Conservation (phyloP, 345 rosid genomes). For the Excoecaria cochinchinensis region DNA sequence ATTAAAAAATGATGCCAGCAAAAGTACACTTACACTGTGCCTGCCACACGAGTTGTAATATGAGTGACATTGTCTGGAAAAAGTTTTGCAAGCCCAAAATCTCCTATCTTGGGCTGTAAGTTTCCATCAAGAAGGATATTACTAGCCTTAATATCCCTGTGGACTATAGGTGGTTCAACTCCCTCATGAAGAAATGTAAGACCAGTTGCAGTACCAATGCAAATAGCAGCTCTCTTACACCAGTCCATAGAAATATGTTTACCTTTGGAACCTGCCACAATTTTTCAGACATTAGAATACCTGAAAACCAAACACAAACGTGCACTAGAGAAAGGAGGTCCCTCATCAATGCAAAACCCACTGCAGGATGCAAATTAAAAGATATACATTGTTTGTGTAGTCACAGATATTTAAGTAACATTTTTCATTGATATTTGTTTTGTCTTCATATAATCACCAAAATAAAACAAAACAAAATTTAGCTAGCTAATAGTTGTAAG, state of each 20-base stretch:
- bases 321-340: not conserved
- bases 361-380: not conserved
- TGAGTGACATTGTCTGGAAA: conserved; percentile 77
- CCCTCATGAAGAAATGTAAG: conserved; percentile 72
- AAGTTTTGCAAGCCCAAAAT: conserved; percentile 75
- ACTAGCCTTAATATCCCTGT: conserved; percentile 81
- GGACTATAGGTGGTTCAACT: conserved; percentile 60
- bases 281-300: conserved; percentile 4
- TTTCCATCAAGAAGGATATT: conserved; percentile 63
- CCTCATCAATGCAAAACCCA: not conserved
- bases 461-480: not conserved
- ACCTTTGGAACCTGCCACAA: conserved; percentile 52
- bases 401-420: too few species aligned
- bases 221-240: conserved; percentile 57
- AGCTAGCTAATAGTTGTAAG: not conserved
- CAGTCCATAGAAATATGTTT: conserved; percentile 49
- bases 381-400: not conserved
- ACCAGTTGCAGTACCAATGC: conserved; percentile 64
- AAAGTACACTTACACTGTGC: conserved; percentile 58
- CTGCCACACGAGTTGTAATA: conserved; percentile 74
- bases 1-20: not conserved
- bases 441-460: not conserved
- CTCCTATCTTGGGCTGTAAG: conserved; percentile 66
- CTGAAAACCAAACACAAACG: conserved; percentile 7
- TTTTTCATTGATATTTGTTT: too few species aligned